Percentiles rank a stretch among this genome's conserved stretches.
phyloP scores from a whole-genome alignment of 106 monocot genomes.

The Chionographis japonica region DNA sequence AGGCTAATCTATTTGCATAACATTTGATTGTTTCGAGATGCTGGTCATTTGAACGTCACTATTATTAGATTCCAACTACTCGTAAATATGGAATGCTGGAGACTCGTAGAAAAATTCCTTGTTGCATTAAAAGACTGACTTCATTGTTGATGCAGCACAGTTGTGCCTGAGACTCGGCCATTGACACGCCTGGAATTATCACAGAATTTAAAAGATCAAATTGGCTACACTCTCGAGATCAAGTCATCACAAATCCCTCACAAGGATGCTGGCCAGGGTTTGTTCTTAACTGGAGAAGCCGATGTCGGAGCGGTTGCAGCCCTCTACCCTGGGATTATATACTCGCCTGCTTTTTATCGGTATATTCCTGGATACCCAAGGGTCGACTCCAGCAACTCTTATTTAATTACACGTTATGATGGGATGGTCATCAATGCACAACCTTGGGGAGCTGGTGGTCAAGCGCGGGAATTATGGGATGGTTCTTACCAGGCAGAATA shows the following conservation, averaged over 20 bases:
- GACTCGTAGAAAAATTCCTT: too few species aligned
- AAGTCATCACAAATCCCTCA: constrained; percentile 76
- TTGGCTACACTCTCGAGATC: constrained; percentile 73
- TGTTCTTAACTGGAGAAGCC: constrained; percentile 66
- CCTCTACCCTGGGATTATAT: constrained; percentile 88
- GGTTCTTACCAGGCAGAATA: constrained; percentile 30
- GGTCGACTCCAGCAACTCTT: constrained; percentile 75
- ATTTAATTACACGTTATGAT: constrained; percentile 91
- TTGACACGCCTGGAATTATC: constrained; percentile 55
- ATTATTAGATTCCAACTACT: too few species aligned
- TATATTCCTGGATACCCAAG: constrained; percentile 91
- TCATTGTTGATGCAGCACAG: constrained; percentile 64
- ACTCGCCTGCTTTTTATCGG: constrained; percentile 83
- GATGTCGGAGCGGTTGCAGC: constrained; percentile 69
- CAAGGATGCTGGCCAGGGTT: constrained; percentile 75
- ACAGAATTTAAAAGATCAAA: constrained; percentile 35
- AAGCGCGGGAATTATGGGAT: constrained; percentile 64
- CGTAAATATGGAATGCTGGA: too few species aligned
- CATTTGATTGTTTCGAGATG: too few species aligned
- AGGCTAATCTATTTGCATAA: too few species aligned
- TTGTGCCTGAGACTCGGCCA: constrained; percentile 44
- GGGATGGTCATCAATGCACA: constrained; percentile 79
- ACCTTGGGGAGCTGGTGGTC: constrained; percentile 77
- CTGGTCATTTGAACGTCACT: too few species aligned
- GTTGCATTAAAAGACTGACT: constrained; percentile 14